phyloP scores from a whole-genome alignment of 306 rosid genomes.

The Glycine soja region DNA sequence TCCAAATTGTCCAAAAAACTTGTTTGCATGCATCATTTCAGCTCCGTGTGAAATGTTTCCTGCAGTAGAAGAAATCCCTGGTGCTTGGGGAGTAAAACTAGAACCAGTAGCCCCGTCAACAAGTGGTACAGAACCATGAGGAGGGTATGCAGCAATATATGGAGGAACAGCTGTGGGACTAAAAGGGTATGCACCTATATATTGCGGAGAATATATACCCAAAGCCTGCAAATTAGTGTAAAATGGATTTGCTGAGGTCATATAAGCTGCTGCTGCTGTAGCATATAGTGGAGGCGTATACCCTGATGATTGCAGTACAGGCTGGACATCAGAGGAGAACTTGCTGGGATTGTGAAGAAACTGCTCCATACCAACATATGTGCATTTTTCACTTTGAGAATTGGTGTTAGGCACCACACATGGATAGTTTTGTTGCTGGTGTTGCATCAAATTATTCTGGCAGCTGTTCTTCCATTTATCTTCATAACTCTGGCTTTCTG shows the following conservation, averaged over 20 bases:
- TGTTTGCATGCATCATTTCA: conserved; percentile 56
- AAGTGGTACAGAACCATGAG: conserved; percentile 56
- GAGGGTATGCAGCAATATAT: conserved; percentile 59
- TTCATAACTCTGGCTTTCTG: conserved; percentile 53
- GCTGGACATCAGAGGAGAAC: conserved; percentile 62
- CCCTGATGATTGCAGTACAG: conserved; percentile 69
- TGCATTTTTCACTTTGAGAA: conserved; percentile 52
- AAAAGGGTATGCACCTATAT: conserved; percentile 56
- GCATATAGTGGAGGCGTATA: conserved; percentile 70
- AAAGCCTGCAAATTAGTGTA: conserved; percentile 53
- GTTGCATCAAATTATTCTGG: conserved; percentile 58
- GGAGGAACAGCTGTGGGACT: conserved; percentile 57
- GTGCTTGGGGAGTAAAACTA: conserved; percentile 47
- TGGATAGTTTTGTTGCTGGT: conserved; percentile 55
- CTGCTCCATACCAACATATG: conserved; percentile 53
- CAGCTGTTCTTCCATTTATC: conserved; percentile 54
- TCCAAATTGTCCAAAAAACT: conserved; percentile 58
- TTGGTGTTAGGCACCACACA: conserved; percentile 54
- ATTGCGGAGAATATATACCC: conserved; percentile 53
- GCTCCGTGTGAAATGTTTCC: conserved; percentile 60
- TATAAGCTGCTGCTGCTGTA: conserved; percentile 61
- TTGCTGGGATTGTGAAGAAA: conserved; percentile 53
- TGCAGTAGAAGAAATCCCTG: conserved; percentile 56
- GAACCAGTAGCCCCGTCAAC: conserved; percentile 61
- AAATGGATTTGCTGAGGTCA: conserved; percentile 58